A percentile compares a stretch with the other conserved stretches of the same genome.
These are phyloP conservation scores for Trichophyton mentagrophytes DNA, from an alignment of 2,329 filamentous ascomycete species.

Conservation along the genomic window DNA sequence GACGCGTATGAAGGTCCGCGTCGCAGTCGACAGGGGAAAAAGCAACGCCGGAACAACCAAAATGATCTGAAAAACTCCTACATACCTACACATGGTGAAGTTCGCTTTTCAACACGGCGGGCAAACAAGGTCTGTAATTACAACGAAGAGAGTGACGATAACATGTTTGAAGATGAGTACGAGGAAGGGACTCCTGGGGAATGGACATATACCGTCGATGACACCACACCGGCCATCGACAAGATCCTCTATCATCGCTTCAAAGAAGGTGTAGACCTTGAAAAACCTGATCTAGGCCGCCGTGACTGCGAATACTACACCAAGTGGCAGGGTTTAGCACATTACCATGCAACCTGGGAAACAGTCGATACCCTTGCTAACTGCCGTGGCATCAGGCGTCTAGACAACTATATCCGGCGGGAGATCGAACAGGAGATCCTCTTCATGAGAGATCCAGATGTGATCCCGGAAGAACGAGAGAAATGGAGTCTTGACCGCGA, in stretches of 20 bases:
- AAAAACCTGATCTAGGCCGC: constrained; percentile 21
- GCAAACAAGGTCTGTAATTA: constrained; percentile 62
- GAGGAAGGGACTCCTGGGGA: constrained; percentile 55
- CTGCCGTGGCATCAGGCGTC: constrained; percentile 72
- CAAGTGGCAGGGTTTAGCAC: constrained; percentile 94
- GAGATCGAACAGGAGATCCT: constrained; percentile 67
- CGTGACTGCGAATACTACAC: constrained; percentile 83
- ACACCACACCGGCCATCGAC: constrained; percentile 76
- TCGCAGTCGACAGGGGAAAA: constrained; percentile 54
- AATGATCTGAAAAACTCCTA: constrained; percentile 48
- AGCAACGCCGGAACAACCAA: constrained; percentile 58
- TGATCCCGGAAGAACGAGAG: constrained; percentile 74
- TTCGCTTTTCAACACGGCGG: constrained; percentile 81
- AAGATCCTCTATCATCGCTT: constrained; percentile 76
- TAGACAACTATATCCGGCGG: constrained; percentile 92
- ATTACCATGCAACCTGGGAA: constrained; percentile 95
- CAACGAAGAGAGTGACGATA: constrained; percentile 52
- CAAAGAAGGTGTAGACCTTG: constrained; percentile 49
- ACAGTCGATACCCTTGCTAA: constrained; percentile 58
- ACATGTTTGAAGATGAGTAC: constrained; percentile 44
- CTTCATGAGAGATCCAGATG: constrained; percentile 58
- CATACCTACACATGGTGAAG: constrained; percentile 58
- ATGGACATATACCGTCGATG: constrained; percentile 53
- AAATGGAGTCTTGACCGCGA: constrained; percentile 94
- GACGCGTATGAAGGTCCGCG: constrained; percentile 68